Percentiles rank a stretch among this genome's conserved stretches.
Evolutionary conservation across 2,329 filamentous ascomycete species (phyloP).

Genomic region (Penicillium concentricum): DNA sequence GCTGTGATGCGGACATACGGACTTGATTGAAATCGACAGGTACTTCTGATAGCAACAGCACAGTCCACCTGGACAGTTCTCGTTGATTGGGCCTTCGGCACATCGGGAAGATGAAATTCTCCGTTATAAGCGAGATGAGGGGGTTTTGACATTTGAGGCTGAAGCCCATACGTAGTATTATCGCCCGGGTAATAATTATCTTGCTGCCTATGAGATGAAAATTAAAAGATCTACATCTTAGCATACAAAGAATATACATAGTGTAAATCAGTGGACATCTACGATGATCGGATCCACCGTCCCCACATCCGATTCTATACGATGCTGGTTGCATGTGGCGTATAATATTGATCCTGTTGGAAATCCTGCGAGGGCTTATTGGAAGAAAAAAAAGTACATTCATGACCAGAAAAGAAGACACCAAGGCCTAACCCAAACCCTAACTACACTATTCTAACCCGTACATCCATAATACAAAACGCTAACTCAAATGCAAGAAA

Average conservation of each 20-base stretch:
- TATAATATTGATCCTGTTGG: background rate
- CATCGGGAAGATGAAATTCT: background rate
- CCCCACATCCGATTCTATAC: background rate
- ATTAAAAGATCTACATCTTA: background rate
- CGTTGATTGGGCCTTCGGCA: background rate
- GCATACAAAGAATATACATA: too few species aligned
- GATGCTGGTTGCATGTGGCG: background rate
- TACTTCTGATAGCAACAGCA: slow-evolving; percentile 7
- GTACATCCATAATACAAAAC: background rate
- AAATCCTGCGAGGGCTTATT: background rate
- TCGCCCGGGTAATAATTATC: too few species aligned
- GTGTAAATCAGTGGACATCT: slow-evolving; percentile 1
- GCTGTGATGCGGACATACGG: background rate
- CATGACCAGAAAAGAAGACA: background rate
- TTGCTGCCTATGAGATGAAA: background rate
- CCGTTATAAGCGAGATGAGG: slow-evolving; percentile 6
- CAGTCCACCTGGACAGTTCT: background rate
- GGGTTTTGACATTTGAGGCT: background rate
- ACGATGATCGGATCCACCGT: slow-evolving; percentile 4
- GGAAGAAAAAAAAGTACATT: background rate
- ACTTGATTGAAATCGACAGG: background rate
- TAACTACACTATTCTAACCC: background rate
- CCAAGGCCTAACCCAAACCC: background rate
- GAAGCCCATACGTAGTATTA: background rate
- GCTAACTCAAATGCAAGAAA: background rate